Conservation (phyloP, 768 basidiomycete species). For the Boletus sensibilis region DNA sequence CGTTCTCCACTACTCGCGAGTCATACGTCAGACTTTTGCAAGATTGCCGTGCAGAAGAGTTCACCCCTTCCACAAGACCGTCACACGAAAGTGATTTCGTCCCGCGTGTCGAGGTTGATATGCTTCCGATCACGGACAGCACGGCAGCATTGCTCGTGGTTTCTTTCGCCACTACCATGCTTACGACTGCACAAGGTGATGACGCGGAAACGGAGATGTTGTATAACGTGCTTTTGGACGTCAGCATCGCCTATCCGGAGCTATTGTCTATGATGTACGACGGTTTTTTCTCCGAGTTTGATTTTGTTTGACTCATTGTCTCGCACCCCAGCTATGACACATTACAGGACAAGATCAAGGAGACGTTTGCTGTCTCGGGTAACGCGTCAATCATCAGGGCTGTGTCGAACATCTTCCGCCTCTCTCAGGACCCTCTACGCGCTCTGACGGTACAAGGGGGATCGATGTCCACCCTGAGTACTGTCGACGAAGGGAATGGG, state of each 20-base stretch:
- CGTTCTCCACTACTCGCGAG: constrained; percentile 57
- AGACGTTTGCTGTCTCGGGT: constrained; percentile 66
- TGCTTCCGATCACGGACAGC: constrained; percentile 61
- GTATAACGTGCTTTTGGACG: constrained; percentile 72
- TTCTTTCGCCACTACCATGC: constrained; percentile 74
- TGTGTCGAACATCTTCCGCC: constrained; percentile 73
- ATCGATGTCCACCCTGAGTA: constrained; percentile 65
- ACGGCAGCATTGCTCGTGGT: constrained; percentile 68
- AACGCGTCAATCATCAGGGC: constrained; percentile 69
- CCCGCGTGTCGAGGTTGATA: constrained; percentile 52
- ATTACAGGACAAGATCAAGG: constrained; percentile 72
- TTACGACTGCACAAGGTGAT: constrained; percentile 73
- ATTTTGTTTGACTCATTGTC: constrained; percentile 6
- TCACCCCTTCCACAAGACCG: constrained; percentile 37
- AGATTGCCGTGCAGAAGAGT: constrained; percentile 57
- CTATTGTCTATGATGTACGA: constrained; percentile 72
- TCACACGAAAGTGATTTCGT: constrained; percentile 45
- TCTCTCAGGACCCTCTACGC: constrained; percentile 55
- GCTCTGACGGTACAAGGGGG: constrained; percentile 41
- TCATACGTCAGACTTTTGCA: constrained; percentile 60
- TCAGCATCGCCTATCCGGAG: constrained; percentile 67
- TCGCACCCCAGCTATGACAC: constrained; percentile 59
- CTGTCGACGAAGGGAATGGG: constrained; percentile 52
- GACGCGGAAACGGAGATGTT: constrained; percentile 81
- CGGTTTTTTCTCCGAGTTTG: not conserved